Conservation (phyloP, 2,329 filamentous ascomycete species). For the Pseudocercospora cruenta region DNA sequence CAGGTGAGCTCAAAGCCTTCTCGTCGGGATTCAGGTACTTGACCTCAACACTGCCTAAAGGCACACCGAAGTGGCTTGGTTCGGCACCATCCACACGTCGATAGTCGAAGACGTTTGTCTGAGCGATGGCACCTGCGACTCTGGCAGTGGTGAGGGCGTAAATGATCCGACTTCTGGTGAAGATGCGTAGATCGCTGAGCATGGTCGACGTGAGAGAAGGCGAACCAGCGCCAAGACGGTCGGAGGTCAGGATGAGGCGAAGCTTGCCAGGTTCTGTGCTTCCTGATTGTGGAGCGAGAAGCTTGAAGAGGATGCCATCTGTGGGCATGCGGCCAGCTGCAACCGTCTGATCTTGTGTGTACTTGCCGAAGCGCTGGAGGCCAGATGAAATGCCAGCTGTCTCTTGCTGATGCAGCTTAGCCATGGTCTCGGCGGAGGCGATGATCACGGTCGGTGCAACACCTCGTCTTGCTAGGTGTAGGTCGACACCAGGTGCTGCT, state of each 20-base stretch:
- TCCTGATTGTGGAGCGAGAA: constrained; percentile 60
- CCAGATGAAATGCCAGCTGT: constrained; percentile 59
- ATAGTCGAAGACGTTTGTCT: constrained; percentile 89
- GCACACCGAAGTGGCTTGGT: constrained; percentile 76
- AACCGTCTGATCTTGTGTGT: constrained; percentile 70
- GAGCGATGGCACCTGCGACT: constrained; percentile 87
- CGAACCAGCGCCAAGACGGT: constrained; percentile 65
- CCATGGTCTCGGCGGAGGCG: constrained; percentile 72
- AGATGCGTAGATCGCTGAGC: constrained; percentile 79
- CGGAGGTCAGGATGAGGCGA: constrained; percentile 78
- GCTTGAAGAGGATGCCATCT: constrained; percentile 63
- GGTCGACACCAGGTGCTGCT: constrained; percentile 71
- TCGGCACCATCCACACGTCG: constrained; percentile 55
- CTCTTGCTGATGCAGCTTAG: constrained; percentile 66
- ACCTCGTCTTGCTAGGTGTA: constrained; percentile 72
- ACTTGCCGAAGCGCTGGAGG: constrained; percentile 70
- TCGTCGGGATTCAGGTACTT: constrained; percentile 46
- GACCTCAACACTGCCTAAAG: constrained; percentile 78
- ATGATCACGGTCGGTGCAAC: constrained; percentile 82
- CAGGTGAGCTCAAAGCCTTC: constrained; percentile 66
- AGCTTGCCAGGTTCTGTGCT: constrained; percentile 71
- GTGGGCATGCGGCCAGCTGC: constrained; percentile 74
- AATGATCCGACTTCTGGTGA: constrained; percentile 76
- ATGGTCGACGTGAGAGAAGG: constrained; percentile 69
- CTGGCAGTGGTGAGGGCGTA: constrained; percentile 81